phyloP scores from a whole-genome alignment of 1,139 yeast species.

The Candida pseudoviswanathii region DNA sequence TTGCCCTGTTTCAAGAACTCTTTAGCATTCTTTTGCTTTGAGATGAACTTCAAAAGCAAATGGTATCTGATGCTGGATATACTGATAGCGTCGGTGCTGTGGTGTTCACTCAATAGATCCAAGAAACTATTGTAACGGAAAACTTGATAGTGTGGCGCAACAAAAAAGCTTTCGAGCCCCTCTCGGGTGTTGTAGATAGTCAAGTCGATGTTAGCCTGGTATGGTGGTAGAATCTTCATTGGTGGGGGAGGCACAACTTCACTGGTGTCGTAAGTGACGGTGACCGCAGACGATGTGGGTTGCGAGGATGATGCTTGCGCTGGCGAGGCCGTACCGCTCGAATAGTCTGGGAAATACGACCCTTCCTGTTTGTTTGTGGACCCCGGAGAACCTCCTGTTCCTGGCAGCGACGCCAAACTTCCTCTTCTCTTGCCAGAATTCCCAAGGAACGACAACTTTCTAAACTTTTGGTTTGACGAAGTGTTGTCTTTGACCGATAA shows the following conservation, averaged over 20 bases:
- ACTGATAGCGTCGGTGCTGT: constrained; percentile 41
- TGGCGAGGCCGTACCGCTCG: not conserved
- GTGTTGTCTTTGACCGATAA: not conserved
- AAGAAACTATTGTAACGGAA: constrained; percentile 39
- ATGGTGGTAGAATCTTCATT: constrained; percentile 14
- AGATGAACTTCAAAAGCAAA: constrained; percentile 38
- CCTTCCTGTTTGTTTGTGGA: constrained; percentile 3
- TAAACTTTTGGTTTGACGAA: constrained; percentile 8
- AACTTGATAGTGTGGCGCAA: constrained; percentile 34
- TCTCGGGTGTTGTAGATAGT: constrained; percentile 28
- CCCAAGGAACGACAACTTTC: constrained; percentile 15
- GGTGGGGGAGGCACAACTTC: not conserved
- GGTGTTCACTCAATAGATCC: constrained; percentile 35
- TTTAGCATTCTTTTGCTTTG: constrained; percentile 24
- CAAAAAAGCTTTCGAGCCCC: constrained; percentile 24
- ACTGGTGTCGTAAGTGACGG: not conserved
- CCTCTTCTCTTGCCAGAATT: constrained; percentile 9
- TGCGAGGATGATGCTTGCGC: not conserved
- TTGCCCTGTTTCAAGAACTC: constrained; percentile 5
- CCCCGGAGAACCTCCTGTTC: constrained; percentile 6
- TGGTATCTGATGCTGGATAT: constrained; percentile 44
- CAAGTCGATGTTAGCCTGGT: constrained; percentile 27
- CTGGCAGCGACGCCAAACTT: constrained; percentile 8
- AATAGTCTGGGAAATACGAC: constrained; percentile 13
- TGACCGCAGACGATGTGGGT: not conserved